Conservation (phyloP, 352 stramenopile species). For the Thalassiosira oceanica region DNA sequence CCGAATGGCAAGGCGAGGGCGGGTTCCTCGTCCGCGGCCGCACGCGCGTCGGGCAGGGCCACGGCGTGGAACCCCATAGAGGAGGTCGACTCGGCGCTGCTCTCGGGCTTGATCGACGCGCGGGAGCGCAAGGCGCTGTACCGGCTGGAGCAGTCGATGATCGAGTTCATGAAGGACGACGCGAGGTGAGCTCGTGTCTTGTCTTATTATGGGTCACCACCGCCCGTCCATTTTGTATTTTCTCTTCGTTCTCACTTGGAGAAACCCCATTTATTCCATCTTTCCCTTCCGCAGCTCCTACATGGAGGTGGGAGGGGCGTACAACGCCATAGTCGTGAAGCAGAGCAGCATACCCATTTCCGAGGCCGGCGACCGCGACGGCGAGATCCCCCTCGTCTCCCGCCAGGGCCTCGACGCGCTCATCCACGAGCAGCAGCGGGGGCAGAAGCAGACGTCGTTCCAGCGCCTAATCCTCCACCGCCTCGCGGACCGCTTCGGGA, state of each 20-base stretch:
- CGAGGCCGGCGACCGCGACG: not conserved
- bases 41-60: not conserved
- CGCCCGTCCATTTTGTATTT: too few relatives aligned
- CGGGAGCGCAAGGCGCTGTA: constrained; percentile 66
- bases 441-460: constrained; percentile 66
- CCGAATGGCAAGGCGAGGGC: not conserved
- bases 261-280: too few relatives aligned
- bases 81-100: constrained; percentile 68
- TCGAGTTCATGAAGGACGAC: constrained; percentile 63
- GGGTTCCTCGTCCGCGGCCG: not conserved
- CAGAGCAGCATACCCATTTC: not conserved
- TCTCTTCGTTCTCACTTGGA: too few relatives aligned
- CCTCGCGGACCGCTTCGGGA: constrained; percentile 88
- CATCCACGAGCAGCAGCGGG: constrained; percentile 34
- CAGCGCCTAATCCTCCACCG: constrained; percentile 84
- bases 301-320: constrained; percentile 69
- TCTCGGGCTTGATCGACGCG: constrained; percentile 60
- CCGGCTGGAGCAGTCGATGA: constrained; percentile 62
- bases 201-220: too few relatives aligned
- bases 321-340: constrained; percentile 48
- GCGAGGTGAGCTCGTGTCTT: too few relatives aligned
- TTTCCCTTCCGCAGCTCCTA: too few relatives aligned
- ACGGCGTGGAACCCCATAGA: constrained; percentile 29
- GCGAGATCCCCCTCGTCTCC: not conserved
- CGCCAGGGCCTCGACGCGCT: constrained; percentile 12